Percentiles rank a stretch among this genome's conserved stretches.
Conservation (phyloP, 2,329 filamentous ascomycete genomes). For the Colletotrichum sp. region DNA sequence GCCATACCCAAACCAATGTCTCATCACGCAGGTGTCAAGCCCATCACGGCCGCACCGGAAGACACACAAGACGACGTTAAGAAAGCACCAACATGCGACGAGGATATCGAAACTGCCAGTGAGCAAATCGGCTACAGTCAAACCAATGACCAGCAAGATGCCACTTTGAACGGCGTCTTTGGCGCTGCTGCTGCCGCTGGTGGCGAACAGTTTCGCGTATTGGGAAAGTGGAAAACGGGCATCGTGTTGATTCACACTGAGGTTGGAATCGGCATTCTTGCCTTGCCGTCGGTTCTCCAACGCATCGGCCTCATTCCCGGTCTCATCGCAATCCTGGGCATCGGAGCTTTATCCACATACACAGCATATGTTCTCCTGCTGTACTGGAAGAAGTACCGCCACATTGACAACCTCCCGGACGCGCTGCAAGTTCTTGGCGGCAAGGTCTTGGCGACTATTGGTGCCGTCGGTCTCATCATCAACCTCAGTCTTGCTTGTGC, state of each 20-base stretch:
- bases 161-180: not conserved
- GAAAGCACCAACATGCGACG: not conserved
- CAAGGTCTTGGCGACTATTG: accelerated
- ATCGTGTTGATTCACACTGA: not conserved
- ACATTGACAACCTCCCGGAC: not conserved
- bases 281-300: not conserved
- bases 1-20: not conserved
- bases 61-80: not conserved
- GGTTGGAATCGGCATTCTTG: not conserved
- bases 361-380: not conserved
- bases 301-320: not conserved
- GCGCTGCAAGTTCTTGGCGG: not conserved
- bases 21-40: not conserved
- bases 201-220: not conserved
- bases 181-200: not conserved
- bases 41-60: not conserved
- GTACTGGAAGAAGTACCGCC: not conserved
- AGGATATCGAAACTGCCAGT: not conserved
- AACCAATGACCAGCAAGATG: not conserved
- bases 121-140: not conserved
- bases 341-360: not conserved
- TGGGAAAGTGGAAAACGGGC: not conserved
- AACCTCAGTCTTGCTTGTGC: not conserved
- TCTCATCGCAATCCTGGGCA: not conserved
- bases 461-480: not conserved